Percentiles rank a stretch among this genome's conserved stretches.
phyloP scores from a whole-genome alignment of 2,329 filamentous ascomycete species.

The Metarhizium anisopliae region DNA sequence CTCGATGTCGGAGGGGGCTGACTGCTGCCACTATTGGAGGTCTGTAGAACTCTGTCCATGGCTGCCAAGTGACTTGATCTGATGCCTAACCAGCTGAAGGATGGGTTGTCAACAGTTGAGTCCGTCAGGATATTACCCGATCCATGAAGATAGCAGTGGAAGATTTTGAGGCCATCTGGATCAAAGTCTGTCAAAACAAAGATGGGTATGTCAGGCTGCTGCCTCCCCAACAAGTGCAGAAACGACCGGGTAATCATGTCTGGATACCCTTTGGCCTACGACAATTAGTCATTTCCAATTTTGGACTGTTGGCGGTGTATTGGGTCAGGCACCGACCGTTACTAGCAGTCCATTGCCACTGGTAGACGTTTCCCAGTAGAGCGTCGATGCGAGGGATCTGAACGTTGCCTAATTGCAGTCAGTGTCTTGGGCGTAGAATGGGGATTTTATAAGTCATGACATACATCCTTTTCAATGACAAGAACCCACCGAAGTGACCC shows the following conservation, averaged over 20 bases:
- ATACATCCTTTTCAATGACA: conserved; percentile 71
- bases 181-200: conserved; percentile 65
- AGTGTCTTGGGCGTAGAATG: neutral
- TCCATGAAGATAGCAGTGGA: conserved; percentile 64
- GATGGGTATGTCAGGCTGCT: conserved; percentile 44
- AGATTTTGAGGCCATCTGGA: conserved; percentile 65
- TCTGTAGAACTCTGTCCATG: conserved; percentile 1
- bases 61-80: conserved; percentile 32
- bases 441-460: neutral
- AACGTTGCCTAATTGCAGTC: conserved; percentile 57
- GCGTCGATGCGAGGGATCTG: conserved; percentile 50
- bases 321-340: conserved; percentile 51
- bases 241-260: conserved; percentile 64
- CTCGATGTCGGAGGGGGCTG: neutral
- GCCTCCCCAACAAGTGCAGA: conserved; percentile 42
- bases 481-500: conserved; percentile 51
- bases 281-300: neutral
- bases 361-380: conserved; percentile 41
- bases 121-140: conserved; percentile 57
- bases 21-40: neutral
- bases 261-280: conserved; percentile 72
- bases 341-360: conserved; percentile 54
- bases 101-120: conserved; percentile 35
- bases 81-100: conserved; percentile 57
- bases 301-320: neutral